Base-by-base conservation (phyloP, 116 monocot genomes). In the Dioscorea cayenensis region DNA sequence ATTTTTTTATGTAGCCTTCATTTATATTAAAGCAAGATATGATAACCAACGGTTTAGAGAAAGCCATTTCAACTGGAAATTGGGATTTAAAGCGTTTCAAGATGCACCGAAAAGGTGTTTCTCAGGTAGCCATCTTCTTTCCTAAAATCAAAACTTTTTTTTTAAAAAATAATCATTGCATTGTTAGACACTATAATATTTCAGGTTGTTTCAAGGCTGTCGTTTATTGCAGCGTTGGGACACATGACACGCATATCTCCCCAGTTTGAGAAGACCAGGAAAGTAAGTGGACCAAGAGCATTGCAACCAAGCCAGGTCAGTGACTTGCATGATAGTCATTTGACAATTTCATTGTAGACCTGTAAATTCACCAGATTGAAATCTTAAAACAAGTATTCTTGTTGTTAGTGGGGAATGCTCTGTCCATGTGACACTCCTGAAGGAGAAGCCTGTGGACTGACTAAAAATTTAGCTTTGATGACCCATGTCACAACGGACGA, bases 361-460 rank as follows among this genome's bases (percentile, higher is more conserved):
- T 43, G 43, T 43, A 43, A 43, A 43, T 43, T 7, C 6, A 9
- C 11, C 43, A 12, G 43, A 43, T 55, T 43, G 8, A 43, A 43
- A 43, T 43, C 43, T 43, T 43, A 43, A 43, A 32, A 43, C 8
- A 1, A 43, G 43, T 43, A 12, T 43, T 43, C 43, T 43, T 43
- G 43, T 55, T 55, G 64, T 76, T 68, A 96, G 97, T 93, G 97
- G 97, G 97, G 97, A 32, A 97, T 97, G 97, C 93, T 97, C 77
- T 97, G 93, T 65, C 97, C 93, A 28, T 97, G 93, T 88, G 93
- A 97, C 70, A 97, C 97, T 65, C 97, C 97, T 55, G 93, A 97
- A 86, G 97, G 93, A 63, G 97, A 97, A 86, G 88, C 72, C 69
- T 97, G 97, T 83, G 93, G 97, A 25, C 84, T 97, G 76, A 97